Base-by-base conservation (phyloP, 2,329 filamentous ascomycete genomes). In the Phoma sp. region DNA sequence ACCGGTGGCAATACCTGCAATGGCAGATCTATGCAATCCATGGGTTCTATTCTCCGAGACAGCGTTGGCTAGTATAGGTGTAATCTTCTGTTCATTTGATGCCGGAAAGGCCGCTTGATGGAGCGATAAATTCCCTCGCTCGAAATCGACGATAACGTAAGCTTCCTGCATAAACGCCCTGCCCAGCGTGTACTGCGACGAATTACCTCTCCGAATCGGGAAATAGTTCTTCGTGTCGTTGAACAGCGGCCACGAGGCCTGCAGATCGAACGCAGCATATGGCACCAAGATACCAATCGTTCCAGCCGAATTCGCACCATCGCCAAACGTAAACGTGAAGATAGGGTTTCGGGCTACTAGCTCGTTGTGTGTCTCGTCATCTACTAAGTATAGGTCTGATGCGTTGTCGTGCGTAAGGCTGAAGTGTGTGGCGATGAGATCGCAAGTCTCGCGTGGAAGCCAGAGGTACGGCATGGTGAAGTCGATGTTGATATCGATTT, bases 141-240 rank as follows among this genome's bases (percentile, higher is more conserved):
- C 72, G 41, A 74, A 75, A 49, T 76, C 71, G 17, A 73, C 72
- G 33, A 74, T 51, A 2, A 76, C 40, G 32, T 76, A 76, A 1
- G 74, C 68, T 51, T 76, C 72, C 46, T 76, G 74, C 3, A 76
- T 50, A 24, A 76, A 69, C 1, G 73, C 63, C 4, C 74, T 69
- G 1, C 74, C 74, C 1, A 76, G 52, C 2, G 75, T 66, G 24
- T 55, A 69, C 1, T 56, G 32, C 0, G 65, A 64, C 15, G 62
- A 62, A 0, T 48, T 46, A 0, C 69, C 67, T 31, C 58, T 62
- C 37, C 59, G 69, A 38, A 75, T 64, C 0, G 73, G 68, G 37
- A 75, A 71, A 33, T 73, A 75, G 22, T 57, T 61, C 25, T 52
- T 63, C 8, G 43, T 21, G 24, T 62, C 55, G 10, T 49, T 35